These are phyloP conservation scores for Starmerella potacharoeniae DNA, from an alignment of 805 yeast genomes.

Conservation along the genomic window DNA sequence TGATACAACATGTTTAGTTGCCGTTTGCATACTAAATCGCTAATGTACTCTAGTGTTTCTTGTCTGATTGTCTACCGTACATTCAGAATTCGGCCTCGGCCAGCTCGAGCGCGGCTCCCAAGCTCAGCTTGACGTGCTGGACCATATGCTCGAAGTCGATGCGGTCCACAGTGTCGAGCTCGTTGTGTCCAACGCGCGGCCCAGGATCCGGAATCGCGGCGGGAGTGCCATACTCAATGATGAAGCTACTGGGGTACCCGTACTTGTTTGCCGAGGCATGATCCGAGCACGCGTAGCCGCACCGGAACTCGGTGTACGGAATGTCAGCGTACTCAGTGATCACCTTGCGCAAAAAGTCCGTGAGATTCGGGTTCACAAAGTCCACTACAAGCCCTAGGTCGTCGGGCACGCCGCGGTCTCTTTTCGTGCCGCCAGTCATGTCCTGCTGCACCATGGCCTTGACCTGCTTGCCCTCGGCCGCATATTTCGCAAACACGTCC, in stretches of 20 bases:
- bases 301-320: constrained; percentile 57
- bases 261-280: constrained; percentile 72
- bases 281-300: constrained; percentile 93
- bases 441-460: constrained; percentile 85
- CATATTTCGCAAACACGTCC: constrained; percentile 54
- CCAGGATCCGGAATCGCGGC: constrained; percentile 7
- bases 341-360: constrained; percentile 47
- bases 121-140: constrained; percentile 65
- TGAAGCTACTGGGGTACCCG: constrained; percentile 76
- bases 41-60: too few relatives aligned
- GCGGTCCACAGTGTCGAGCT: constrained; percentile 68
- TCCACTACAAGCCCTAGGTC: constrained; percentile 71
- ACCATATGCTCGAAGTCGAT: constrained; percentile 64
- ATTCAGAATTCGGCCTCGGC: constrained; percentile 24
- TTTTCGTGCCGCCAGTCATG: constrained; percentile 60
- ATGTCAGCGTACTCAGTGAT: constrained; percentile 53
- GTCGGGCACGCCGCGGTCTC: constrained; percentile 37
- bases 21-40: too few relatives aligned
- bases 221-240: constrained; percentile 52
- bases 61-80: not conserved
- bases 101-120: constrained; percentile 64
- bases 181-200: constrained; percentile 39
- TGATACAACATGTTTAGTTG: not conserved
- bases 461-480: constrained; percentile 37
- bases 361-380: constrained; percentile 44